These are phyloP conservation scores for Claviceps pusilla DNA, from an alignment of 2,329 filamentous ascomycete species.

Conservation along the genomic window DNA sequence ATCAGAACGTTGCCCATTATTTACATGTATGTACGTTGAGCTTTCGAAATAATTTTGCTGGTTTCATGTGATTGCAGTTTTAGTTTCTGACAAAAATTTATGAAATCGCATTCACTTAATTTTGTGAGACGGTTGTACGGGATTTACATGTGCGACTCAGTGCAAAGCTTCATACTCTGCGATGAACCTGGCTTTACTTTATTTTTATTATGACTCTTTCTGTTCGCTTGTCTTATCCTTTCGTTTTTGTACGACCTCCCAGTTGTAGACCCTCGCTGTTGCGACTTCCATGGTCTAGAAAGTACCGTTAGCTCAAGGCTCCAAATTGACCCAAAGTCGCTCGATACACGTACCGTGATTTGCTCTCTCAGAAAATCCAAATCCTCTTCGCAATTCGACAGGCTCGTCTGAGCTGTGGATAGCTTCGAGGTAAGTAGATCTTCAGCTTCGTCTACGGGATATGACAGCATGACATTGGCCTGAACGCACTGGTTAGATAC, in stretches of 20 bases:
- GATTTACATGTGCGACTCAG: background rate
- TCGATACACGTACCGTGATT: constrained; percentile 61
- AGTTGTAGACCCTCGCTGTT: constrained; percentile 95
- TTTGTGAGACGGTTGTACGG: background rate
- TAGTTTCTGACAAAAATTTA: background rate
- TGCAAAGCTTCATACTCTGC: background rate
- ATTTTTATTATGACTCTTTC: constrained; percentile 21
- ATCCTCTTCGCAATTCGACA: constrained; percentile 89
- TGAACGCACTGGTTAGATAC: constrained; percentile 18
- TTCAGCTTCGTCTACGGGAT: constrained; percentile 79
- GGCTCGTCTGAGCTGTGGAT: constrained; percentile 59
- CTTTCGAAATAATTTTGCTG: background rate
- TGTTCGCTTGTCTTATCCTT: constrained; percentile 61
- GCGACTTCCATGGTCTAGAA: constrained; percentile 88
- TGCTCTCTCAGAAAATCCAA: constrained; percentile 90
- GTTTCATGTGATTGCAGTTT: background rate
- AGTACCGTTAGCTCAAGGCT: constrained; percentile 5
- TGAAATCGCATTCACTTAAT: background rate
- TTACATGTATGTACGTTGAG: background rate
- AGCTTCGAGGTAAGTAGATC: constrained; percentile 64
- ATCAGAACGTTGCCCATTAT: background rate
- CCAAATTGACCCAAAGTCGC: background rate
- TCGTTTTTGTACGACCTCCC: constrained; percentile 90
- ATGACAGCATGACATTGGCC: constrained; percentile 96
- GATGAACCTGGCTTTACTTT: constrained; percentile 12